A percentile compares a stretch with the other conserved stretches of the same genome.
Evolutionary conservation across 768 basidiomycete genomes (phyloP).

Genomic region (Erythrobasidium yunnanense): DNA sequence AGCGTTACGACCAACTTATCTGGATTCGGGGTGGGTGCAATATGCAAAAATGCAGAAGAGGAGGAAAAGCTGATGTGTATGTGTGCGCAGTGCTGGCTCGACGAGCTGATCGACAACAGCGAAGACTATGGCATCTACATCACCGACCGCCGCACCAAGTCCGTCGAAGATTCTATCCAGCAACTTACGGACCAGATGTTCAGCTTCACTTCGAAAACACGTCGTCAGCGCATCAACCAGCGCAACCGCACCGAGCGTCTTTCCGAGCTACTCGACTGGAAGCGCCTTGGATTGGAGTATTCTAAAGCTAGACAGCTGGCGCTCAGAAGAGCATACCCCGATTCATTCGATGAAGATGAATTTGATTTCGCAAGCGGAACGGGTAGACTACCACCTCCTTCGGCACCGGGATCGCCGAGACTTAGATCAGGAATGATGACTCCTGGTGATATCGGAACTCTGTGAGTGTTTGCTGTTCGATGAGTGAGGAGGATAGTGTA

Average conservation of each 20-base stretch:
- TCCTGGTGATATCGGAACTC: constrained; percentile 80
- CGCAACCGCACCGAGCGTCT: constrained; percentile 93
- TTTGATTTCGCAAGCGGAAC: constrained; percentile 56
- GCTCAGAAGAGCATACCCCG: constrained; percentile 84
- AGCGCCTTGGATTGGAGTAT: constrained; percentile 92
- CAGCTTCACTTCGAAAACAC: constrained; percentile 64
- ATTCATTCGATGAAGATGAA: constrained; percentile 62
- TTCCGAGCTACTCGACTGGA: constrained; percentile 91
- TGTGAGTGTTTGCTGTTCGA: constrained; percentile 18
- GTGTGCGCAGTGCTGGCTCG: constrained; percentile 64
- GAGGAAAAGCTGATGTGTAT: background rate
- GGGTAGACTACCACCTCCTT: constrained; percentile 55
- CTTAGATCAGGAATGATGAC: constrained; percentile 68
- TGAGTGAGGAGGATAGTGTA: constrained; percentile 36
- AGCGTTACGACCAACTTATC: constrained; percentile 94
- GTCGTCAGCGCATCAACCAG: constrained; percentile 97
- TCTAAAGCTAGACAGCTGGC: constrained; percentile 78
- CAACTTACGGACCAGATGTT: constrained; percentile 68
- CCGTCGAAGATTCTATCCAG: constrained; percentile 80
- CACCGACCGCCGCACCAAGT: constrained; percentile 78
- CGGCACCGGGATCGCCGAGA: constrained; percentile 77
- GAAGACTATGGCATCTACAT: constrained; percentile 60
- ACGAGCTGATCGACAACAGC: constrained; percentile 87
- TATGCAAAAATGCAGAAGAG: background rate
- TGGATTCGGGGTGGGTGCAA: constrained; percentile 60